Evolutionary conservation across 2,329 filamentous ascomycete species (phyloP), one percentile per base, ranked within the genome.

Genomic region (Teratosphaeria nubilosa): DNA sequence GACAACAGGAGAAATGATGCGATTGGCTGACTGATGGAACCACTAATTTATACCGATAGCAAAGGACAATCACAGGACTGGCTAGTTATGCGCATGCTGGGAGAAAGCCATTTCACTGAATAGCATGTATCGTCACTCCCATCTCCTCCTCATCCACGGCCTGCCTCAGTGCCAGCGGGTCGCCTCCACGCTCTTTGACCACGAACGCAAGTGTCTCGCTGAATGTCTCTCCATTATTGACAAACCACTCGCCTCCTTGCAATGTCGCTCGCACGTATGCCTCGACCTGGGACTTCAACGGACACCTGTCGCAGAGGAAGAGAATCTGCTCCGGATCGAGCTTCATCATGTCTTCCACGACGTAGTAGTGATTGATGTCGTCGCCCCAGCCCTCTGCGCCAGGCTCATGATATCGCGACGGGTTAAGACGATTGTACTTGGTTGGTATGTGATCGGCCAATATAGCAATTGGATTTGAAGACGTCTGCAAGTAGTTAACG

Each of bases 61-160:
- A 48, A 48, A 9, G n/a, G 16, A 41, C 2, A 41, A 16, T 14
- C 14, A 7, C 14, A 16, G 34, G 16, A 16, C 10, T 16, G 14
- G 10, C 11, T 41, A 41, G 13, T 11, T 48, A 48, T 20, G n/a
- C 16, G 41, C 6, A 22, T 22, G 41, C 7, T 20, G 16, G n/a
- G 41, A 22, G 41, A 48, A 9, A 22, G 41, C 41, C 20, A 48
- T n/a, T 1, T 48, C n/a, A 48, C 41, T 48, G n/a, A 11, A 48
- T 48, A n/a, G 41, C n/a, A 16, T 48, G 41, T 48, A 59, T 30
- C n/a, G 55, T 75, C 60, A 96, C 71, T 76, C 96, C 62, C 83
- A 88, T 64, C 83, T 89, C 75, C 76, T 95, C 59, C 78, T 87
- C 68, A 82, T 85, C 69, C 83, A 86, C 57, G 78, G 87, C 61